Base-by-base conservation (phyloP, 208 protist genomes). In the Leishmania mexicana region DNA sequence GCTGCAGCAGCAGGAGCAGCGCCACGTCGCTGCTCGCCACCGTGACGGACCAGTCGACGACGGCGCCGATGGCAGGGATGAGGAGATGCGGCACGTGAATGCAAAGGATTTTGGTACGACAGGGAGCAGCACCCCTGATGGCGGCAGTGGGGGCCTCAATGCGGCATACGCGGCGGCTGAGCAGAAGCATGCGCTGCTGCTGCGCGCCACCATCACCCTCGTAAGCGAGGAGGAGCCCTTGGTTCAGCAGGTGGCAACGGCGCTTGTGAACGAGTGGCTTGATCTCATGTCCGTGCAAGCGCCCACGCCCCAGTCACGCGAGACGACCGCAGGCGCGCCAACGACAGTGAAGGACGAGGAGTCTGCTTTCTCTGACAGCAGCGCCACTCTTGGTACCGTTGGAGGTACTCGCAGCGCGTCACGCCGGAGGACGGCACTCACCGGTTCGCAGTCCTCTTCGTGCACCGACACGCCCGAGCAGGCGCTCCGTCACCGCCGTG, bases 211-310 rank as follows among this genome's bases (percentile, higher is more conserved):
- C 53, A 82, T 89, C 47, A 88, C 58, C 42, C 40, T 93, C 5
- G 79, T 85, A 19, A 78, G 87, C 47, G 80, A 87, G 31, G 90
- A 96, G 51, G 90, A 92, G 79, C 74, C 79, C 31, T 76, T 86
- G 40, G 88, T 92, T 58, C 90, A 95, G 72, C 85, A 80, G 45
- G 86, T 86, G 1, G 93, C 91, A 15, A 88, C 84, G 6, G 57
- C 67, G 57, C 85, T 96, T 10, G 78, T 94, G 24, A 80, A 87
- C n/a, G 86, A 92, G 67, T 87, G 84, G 84, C 54, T 87, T 17
- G 67, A 54, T 28, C 38, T 87, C 21, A 4, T 87, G n/a, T 60
- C 79, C 38, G 76, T 45, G 10, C 57, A 79, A 28, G 10, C 42
- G 15, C 35, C n/a, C 53, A 19, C 45, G 13, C 15, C 60, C n/a